These are phyloP conservation scores for Coemansia sp. DNA, from an alignment of 192 early-diverging fungal genomes.

Conservation along the genomic window DNA sequence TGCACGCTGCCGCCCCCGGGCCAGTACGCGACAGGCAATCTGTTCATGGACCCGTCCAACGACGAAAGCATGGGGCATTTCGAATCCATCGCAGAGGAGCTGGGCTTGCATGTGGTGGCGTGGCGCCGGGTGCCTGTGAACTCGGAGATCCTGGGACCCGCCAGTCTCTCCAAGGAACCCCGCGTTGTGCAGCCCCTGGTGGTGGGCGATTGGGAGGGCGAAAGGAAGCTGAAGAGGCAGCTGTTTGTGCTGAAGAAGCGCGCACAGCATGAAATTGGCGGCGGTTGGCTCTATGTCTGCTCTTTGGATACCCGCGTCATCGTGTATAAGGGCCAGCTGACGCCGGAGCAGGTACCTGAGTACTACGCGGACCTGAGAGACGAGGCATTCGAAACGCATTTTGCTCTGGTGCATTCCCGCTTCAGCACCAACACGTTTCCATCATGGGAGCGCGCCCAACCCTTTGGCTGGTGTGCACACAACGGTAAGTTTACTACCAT, in stretches of 20 bases:
- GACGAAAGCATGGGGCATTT: conserved; percentile 74
- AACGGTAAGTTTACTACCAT: conserved; percentile 67
- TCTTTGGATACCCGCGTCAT: conserved; percentile 92
- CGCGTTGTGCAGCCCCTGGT: conserved; percentile 92
- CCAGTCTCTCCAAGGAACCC: conserved; percentile 87
- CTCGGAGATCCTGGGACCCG: conserved; percentile 86
- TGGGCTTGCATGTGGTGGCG: conserved; percentile 76
- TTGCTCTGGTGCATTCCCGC: conserved; percentile 96
- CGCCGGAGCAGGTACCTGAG: conserved; percentile 90
- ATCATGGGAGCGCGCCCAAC: conserved; percentile 98
- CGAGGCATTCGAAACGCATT: conserved; percentile 80
- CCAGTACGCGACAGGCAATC: conserved; percentile 96
- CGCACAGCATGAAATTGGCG: conserved; percentile 78
- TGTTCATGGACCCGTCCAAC: conserved; percentile 80
- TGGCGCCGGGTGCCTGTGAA: conserved; percentile 91
- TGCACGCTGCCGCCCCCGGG: conserved; percentile 71
- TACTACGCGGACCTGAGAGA: conserved; percentile 92
- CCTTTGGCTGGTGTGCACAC: conserved; percentile 97
- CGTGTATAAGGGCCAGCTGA: conserved; percentile 96
- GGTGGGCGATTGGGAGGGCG: conserved; percentile 41
- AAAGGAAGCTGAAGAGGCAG: conserved; percentile 73
- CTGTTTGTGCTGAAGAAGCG: conserved; percentile 91
- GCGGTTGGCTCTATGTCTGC: conserved; percentile 97
- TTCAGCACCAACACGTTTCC: conserved; percentile 99
- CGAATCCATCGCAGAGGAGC: conserved; percentile 73